Evolutionary conservation across 2,329 filamentous ascomycete species (phyloP).

Genomic region (Fusarium clavum): DNA sequence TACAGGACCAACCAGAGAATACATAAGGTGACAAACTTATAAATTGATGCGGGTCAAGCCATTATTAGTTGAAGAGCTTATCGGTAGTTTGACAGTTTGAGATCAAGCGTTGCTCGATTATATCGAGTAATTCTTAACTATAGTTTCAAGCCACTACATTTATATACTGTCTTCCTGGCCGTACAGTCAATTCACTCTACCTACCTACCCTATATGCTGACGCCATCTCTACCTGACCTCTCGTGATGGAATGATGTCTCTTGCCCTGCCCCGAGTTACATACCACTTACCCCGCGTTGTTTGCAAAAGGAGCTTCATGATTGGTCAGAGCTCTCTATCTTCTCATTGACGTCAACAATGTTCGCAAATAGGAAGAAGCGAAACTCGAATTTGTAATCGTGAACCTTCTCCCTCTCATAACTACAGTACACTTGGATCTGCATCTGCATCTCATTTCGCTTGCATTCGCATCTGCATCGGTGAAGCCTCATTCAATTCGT

Average conservation of each 20-base stretch:
- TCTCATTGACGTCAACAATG: slow-evolving; percentile 43
- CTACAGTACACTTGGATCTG: background rate
- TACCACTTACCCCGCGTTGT: slow-evolving; percentile 41
- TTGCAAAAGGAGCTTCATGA: slow-evolving; percentile 41
- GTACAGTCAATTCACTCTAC: too few species aligned
- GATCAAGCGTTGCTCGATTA: slow-evolving; percentile 28
- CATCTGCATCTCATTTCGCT: background rate
- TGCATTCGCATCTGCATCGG: background rate
- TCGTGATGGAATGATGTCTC: slow-evolving; percentile 28
- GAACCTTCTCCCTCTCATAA: slow-evolving; percentile 4
- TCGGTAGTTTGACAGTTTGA: slow-evolving; percentile 5
- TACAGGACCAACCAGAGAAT: background rate
- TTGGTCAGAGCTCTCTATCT: slow-evolving; percentile 38
- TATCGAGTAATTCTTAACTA: slow-evolving; percentile 35
- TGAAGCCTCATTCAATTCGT: background rate
- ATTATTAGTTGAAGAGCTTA: slow-evolving; percentile 21
- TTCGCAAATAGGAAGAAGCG: slow-evolving; percentile 11
- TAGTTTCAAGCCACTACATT: background rate
- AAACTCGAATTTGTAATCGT: slow-evolving; percentile 15
- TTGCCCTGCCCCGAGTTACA: background rate
- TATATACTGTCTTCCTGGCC: background rate
- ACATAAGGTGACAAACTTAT: slow-evolving; percentile 11
- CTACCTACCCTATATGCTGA: slow-evolving; percentile 23
- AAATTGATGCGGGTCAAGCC: slow-evolving; percentile 5
- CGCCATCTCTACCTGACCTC: slow-evolving; percentile 22